These are phyloP conservation scores for Phanerochaete carnosa DNA, from an alignment of 768 basidiomycete genomes.

Conservation along the genomic window DNA sequence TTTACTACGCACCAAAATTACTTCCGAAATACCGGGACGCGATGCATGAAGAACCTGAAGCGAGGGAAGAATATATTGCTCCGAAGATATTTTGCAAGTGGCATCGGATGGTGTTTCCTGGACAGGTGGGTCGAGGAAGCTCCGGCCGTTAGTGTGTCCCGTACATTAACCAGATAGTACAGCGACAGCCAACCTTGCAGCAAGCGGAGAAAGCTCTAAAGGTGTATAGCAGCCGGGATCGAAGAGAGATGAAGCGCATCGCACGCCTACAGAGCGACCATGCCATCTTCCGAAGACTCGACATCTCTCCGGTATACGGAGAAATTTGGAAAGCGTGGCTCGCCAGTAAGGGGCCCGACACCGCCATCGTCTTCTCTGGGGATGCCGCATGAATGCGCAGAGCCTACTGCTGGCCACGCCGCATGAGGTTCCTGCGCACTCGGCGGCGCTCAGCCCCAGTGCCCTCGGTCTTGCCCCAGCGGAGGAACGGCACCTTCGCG, in stretches of 20 bases:
- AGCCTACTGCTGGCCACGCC: constrained; percentile 65
- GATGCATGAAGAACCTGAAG: constrained; percentile 13
- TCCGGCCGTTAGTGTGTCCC: background rate
- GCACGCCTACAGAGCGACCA: constrained; percentile 37
- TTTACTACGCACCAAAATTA: constrained; percentile 23
- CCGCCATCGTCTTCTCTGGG: constrained; percentile 32
- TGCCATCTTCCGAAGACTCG: constrained; percentile 26
- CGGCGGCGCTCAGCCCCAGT: constrained; percentile 69
- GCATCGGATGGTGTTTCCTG: constrained; percentile 43
- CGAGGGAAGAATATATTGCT: constrained; percentile 27
- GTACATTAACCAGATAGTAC: background rate
- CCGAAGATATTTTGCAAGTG: constrained; percentile 40
- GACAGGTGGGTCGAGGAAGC: constrained; percentile 30
- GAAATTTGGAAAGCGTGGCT: constrained; percentile 40
- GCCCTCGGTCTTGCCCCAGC: constrained; percentile 69
- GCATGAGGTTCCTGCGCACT: constrained; percentile 85
- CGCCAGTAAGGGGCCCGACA: constrained; percentile 29
- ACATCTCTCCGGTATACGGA: constrained; percentile 28
- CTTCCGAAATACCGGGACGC: constrained; percentile 36
- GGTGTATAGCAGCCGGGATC: constrained; percentile 35
- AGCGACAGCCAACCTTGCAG: constrained; percentile 34
- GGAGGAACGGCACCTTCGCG: constrained; percentile 70
- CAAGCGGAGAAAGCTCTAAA: constrained; percentile 33
- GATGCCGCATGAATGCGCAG: background rate
- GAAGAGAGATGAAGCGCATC: constrained; percentile 39